Evolutionary conservation across 75 land plant genomes (phyloP).

Genomic region (Picea glauca): DNA sequence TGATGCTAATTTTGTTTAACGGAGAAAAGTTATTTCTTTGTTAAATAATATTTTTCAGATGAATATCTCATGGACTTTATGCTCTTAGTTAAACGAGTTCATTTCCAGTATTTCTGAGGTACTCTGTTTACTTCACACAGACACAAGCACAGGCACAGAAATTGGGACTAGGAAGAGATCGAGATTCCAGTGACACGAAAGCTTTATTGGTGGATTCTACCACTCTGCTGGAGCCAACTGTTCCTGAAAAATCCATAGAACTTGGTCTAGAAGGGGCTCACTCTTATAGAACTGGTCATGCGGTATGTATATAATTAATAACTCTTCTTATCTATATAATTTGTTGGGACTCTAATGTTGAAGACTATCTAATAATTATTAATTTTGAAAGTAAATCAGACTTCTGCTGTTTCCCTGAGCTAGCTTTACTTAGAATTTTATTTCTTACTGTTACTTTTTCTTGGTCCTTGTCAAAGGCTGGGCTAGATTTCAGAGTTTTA

Average conservation of each 20-base stretch:
- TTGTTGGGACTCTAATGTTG: background rate
- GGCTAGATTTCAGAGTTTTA: background rate
- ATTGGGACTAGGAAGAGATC: slow-evolving; percentile 7
- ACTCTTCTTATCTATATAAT: background rate
- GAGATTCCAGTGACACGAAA: background rate
- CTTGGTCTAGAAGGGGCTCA: background rate
- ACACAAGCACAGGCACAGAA: slow-evolving; percentile 59
- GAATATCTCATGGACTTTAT: background rate
- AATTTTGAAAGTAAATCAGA: background rate
- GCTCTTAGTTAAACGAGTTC: background rate
- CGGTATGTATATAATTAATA: slow-evolving; percentile 12
- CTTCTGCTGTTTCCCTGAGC: background rate
- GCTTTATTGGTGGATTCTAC: background rate
- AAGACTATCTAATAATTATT: background rate
- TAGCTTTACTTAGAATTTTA: background rate
- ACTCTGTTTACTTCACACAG: slow-evolving; percentile 15
- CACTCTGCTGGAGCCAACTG: background rate
- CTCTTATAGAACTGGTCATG: slow-evolving; percentile 23
- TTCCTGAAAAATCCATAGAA: slow-evolving; percentile 6
- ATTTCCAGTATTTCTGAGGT: background rate
- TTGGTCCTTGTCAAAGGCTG: background rate
- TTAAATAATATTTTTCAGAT: background rate
- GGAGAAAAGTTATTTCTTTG: background rate
- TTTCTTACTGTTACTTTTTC: background rate
- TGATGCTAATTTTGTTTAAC: background rate